Evolutionary conservation across 768 basidiomycete species (phyloP).

Genomic region (Boletus vinaceobasis): DNA sequence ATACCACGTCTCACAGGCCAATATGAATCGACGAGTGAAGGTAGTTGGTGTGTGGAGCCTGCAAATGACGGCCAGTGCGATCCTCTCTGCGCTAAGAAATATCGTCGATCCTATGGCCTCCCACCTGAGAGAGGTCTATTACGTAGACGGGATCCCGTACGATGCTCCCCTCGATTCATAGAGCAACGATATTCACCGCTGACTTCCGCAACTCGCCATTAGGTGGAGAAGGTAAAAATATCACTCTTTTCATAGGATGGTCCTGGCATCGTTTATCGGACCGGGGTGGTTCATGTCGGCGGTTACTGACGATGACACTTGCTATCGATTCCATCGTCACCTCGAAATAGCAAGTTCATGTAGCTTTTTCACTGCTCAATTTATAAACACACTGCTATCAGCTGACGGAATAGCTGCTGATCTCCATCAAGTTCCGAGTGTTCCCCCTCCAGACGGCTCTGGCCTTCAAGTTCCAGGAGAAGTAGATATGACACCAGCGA

Average conservation of each 20-base stretch:
- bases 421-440: background rate
- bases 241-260: background rate
- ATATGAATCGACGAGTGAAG: constrained; percentile 85
- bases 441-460: background rate
- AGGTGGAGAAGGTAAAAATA: constrained; percentile 9
- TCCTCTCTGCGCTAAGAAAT: constrained; percentile 72
- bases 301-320: background rate
- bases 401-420: background rate
- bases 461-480: background rate
- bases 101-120: constrained; percentile 63
- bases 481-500: background rate
- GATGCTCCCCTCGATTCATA: constrained; percentile 26
- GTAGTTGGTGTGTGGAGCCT: constrained; percentile 93
- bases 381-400: background rate
- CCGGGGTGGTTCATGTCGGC: background rate
- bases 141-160: constrained; percentile 32
- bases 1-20: constrained; percentile 88
- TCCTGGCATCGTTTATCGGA: background rate
- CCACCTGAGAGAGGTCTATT: constrained; percentile 28
- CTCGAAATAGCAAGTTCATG: background rate
- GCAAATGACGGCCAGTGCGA: constrained; percentile 88
- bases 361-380: constrained; percentile 4
- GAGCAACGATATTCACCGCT: constrained; percentile 8
- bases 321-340: background rate
- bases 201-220: background rate